A percentile compares a stretch with the other conserved stretches of the same genome.
These are phyloP conservation scores for Sclerotinia nivalis DNA, from an alignment of 2,329 filamentous ascomycete genomes.

Conservation along the genomic window DNA sequence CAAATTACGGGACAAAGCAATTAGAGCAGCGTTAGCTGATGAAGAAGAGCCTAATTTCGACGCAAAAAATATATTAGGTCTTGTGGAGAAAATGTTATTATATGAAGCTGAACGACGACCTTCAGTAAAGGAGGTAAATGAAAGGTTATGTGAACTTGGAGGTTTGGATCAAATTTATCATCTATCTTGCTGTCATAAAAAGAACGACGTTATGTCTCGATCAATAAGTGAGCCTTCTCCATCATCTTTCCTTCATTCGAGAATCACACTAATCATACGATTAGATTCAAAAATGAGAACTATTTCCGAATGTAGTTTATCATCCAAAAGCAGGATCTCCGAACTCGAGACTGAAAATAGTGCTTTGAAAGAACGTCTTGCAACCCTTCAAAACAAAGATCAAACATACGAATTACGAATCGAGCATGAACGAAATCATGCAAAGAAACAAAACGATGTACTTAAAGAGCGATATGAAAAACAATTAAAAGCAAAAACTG, in stretches of 20 bases:
- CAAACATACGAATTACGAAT: conserved; percentile 30
- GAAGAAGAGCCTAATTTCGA: conserved; percentile 29
- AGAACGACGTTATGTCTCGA: conserved; percentile 39
- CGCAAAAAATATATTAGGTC: conserved; percentile 44
- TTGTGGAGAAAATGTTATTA: conserved; percentile 56
- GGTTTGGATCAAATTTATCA: conserved; percentile 52
- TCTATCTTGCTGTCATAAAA: conserved; percentile 48
- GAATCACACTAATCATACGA: background rate
- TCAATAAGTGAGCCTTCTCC: conserved; percentile 41
- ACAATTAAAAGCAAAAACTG: conserved; percentile 27
- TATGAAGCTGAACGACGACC: conserved; percentile 52
- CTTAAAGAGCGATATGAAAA: conserved; percentile 32
- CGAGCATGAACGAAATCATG: conserved; percentile 31
- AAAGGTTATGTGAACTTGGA: conserved; percentile 48
- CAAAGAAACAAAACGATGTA: conserved; percentile 30
- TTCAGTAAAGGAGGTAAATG: conserved; percentile 52
- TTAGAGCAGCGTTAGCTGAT: conserved; percentile 26
- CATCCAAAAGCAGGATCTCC: conserved; percentile 15
- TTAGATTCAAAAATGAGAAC: conserved; percentile 32
- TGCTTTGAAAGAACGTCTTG: conserved; percentile 29
- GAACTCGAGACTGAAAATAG: conserved; percentile 27
- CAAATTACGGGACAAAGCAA: conserved; percentile 27
- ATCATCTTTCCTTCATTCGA: too few relatives aligned
- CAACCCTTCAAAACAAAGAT: conserved; percentile 28
- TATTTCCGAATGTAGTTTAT: conserved; percentile 23